Evolutionary conservation across 2,329 filamentous ascomycete species (phyloP).

Genomic region (Immersiporthe knoxdaviesiana): DNA sequence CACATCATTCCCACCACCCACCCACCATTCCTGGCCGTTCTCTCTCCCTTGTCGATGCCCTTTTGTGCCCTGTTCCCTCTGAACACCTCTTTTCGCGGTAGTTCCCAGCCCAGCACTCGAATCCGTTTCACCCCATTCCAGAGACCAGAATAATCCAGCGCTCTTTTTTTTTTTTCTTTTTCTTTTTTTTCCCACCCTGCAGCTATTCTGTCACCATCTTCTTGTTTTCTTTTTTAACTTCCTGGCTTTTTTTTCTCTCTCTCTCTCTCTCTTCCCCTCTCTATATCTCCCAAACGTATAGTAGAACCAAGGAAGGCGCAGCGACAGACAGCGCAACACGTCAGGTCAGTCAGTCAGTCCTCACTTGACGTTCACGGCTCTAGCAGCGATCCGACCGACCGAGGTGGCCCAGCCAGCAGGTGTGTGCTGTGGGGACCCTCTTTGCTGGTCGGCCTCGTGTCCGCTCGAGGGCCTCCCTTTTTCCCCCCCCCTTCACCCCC

Average conservation of each 20-base stretch:
- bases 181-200: conserved; percentile 11
- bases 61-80: conserved; percentile 26
- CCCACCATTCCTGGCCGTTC: conserved; percentile 9
- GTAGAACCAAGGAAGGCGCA: neutral
- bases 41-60: conserved; percentile 18
- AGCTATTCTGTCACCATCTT: conserved; percentile 9
- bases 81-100: conserved; percentile 23
- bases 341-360: conserved; percentile 9
- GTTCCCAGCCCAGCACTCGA: conserved; percentile 21
- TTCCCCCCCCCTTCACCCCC: neutral
- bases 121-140: conserved; percentile 24
- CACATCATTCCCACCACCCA: conserved; percentile 20
- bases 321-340: conserved; percentile 2
- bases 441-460: conserved; percentile 18
- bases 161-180: conserved; percentile 12
- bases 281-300: neutral
- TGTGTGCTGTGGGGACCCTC: neutral
- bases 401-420: conserved; percentile 1
- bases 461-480: conserved; percentile 10
- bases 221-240: neutral
- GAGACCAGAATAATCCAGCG: conserved; percentile 3
- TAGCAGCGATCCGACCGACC: conserved; percentile 5
- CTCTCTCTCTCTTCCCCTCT: neutral
- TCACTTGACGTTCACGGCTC: conserved; percentile 3
- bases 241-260: neutral